phyloP scores from a whole-genome alignment of 192 early-diverging fungal genomes.

The Cetraspora pellucida region DNA sequence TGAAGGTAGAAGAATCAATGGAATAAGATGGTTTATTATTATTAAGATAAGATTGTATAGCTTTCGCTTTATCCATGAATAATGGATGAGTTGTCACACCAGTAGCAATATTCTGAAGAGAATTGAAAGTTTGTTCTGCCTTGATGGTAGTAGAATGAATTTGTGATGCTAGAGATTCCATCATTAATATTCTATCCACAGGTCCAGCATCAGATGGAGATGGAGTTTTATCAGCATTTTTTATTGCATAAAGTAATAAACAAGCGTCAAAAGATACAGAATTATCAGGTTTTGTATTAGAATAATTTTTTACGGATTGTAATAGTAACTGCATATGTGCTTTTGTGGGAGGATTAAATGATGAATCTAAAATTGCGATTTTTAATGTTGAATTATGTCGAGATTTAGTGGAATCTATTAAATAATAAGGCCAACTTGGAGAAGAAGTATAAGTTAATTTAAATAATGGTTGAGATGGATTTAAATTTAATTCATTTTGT shows the following conservation, averaged over 20 bases:
- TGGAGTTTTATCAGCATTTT: slow-evolving; percentile 72
- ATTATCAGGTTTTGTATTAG: not conserved
- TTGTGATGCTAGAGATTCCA: slow-evolving; percentile 60
- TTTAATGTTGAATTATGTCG: not conserved
- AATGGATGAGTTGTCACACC: slow-evolving; percentile 61
- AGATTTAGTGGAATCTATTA: not conserved
- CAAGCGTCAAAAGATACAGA: slow-evolving; percentile 63
- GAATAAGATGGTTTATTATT: not conserved
- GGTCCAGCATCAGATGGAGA: slow-evolving; percentile 50
- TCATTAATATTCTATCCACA: slow-evolving; percentile 71
- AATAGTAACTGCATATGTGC: slow-evolving; percentile 62
- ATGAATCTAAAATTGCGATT: slow-evolving; percentile 70
- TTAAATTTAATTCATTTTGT: slow-evolving; percentile 4
- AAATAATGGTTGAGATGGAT: slow-evolving; percentile 1
- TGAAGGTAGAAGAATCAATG: not conserved
- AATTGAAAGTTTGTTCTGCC: not conserved
- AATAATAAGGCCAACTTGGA: not conserved
- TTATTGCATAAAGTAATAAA: slow-evolving; percentile 63
- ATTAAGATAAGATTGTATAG: slow-evolving; percentile 38
- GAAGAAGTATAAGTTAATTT: slow-evolving; percentile 5
- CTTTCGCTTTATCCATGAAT: slow-evolving; percentile 72
- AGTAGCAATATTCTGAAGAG: slow-evolving; percentile 50
- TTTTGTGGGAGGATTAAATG: slow-evolving; percentile 74
- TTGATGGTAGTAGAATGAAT: not conserved
- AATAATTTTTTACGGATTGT: slow-evolving; percentile 32